Evolutionary conservation across 345 rosid genomes (phyloP).

Genomic region (Syzygium aromaticum): DNA sequence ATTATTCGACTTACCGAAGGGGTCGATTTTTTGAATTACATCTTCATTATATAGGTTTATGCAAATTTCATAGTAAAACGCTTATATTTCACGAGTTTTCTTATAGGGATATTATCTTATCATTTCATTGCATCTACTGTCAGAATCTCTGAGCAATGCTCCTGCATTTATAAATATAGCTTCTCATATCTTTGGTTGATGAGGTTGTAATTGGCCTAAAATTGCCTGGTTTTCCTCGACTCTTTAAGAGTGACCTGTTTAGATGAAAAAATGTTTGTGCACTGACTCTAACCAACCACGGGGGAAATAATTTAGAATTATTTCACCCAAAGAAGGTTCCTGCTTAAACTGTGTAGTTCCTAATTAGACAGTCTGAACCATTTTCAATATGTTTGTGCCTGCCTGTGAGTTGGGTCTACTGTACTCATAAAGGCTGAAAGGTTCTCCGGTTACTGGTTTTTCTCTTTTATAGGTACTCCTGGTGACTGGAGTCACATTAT

Average conservation of each 20-base stretch:
- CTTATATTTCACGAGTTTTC: not conserved
- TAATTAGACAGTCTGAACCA: not conserved
- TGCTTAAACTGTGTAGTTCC: not conserved
- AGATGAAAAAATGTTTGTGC: not conserved
- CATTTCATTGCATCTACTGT: not conserved
- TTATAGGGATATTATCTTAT: not conserved
- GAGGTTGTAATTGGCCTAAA: not conserved
- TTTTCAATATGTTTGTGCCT: not conserved
- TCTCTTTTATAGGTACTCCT: conserved; percentile 6
- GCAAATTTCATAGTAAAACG: not conserved
- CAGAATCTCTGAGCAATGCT: not conserved
- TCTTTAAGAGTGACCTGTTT: not conserved
- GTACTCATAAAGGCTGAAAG: no score
- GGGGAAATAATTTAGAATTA: not conserved
- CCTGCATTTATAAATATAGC: not conserved
- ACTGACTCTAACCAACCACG: not conserved
- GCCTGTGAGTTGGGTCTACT: not conserved
- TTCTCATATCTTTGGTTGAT: not conserved
- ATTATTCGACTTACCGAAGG: not conserved
- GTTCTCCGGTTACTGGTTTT: not conserved
- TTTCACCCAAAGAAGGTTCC: not conserved
- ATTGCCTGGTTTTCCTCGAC: not conserved
- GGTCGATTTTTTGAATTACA: not conserved
- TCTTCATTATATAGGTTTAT: not conserved
- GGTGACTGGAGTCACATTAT: conserved; percentile 24